phyloP scores from a whole-genome alignment of 352 stramenopile genomes.

The Pythium guiyangense region DNA sequence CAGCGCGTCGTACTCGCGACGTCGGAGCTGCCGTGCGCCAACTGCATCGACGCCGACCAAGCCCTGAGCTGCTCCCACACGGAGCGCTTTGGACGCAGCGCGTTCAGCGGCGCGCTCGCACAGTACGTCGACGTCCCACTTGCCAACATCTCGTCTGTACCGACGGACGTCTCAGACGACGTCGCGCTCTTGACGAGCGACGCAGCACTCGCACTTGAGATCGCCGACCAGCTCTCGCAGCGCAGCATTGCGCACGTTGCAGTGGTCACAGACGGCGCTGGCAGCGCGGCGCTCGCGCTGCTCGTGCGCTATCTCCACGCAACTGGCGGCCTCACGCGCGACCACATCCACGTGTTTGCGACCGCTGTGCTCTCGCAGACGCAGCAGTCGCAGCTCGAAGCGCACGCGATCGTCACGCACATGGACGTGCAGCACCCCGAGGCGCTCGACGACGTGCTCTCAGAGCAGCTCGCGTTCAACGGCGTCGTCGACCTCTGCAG shows the following conservation, averaged over 20 bases:
- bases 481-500: slow-evolving; percentile 51
- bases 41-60: not conserved
- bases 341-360: slow-evolving; percentile 28
- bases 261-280: slow-evolving; percentile 16
- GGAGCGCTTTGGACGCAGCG: slow-evolving; percentile 25
- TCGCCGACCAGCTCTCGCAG: slow-evolving; percentile 22
- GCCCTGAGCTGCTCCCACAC: not conserved
- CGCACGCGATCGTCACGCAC: slow-evolving; percentile 22
- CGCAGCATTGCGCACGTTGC: slow-evolving; percentile 22
- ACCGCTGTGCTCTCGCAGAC: slow-evolving; percentile 1
- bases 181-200: slow-evolving; percentile 38
- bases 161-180: slow-evolving; percentile 28
- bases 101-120: slow-evolving; percentile 25
- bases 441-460: slow-evolving; percentile 15
- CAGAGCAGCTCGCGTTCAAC: slow-evolving; percentile 21
- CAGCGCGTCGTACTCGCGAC: slow-evolving; percentile 19
- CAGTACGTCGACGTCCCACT: slow-evolving; percentile 40
- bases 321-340: slow-evolving; percentile 11
- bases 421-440: slow-evolving; percentile 32
- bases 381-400: slow-evolving; percentile 2
- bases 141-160: slow-evolving; percentile 25
- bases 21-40: slow-evolving; percentile 12
- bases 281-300: slow-evolving; percentile 17
- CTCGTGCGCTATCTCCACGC: slow-evolving; percentile 28
- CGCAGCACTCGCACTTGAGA: slow-evolving; percentile 28